Conservation (phyloP, 176 grass and related monocot species). For the Cenchrus purpureus region DNA sequence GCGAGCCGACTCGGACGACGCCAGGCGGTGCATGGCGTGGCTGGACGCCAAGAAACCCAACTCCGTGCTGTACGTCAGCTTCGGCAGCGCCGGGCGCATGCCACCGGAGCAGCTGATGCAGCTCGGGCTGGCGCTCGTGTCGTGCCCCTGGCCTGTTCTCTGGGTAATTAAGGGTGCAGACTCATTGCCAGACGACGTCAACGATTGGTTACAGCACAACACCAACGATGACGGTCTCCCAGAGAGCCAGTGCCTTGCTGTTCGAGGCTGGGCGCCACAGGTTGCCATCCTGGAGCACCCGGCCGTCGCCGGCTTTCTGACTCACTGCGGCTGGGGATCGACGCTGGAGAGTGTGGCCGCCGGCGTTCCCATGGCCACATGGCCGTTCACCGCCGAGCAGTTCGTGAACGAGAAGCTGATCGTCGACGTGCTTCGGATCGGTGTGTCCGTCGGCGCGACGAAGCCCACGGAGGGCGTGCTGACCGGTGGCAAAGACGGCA, state of each 20-base stretch:
- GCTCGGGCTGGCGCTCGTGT: slow-evolving; percentile 57
- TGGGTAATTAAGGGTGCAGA: slow-evolving; percentile 60
- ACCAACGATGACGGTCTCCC: slow-evolving; percentile 19
- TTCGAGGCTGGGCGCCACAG: slow-evolving; percentile 72
- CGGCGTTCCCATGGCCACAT: slow-evolving; percentile 56
- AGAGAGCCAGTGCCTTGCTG: slow-evolving; percentile 41
- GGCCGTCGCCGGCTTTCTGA: slow-evolving; percentile 62
- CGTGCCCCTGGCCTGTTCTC: slow-evolving; percentile 49
- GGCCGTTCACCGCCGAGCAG: slow-evolving; percentile 66
- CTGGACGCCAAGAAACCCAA: slow-evolving; percentile 50
- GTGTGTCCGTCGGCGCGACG: slow-evolving; percentile 51
- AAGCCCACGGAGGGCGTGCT: slow-evolving; percentile 19
- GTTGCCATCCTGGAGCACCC: slow-evolving; percentile 60
- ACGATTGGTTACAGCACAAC: slow-evolving; percentile 47
- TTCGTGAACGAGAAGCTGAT: slow-evolving; percentile 74
- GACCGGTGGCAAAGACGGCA: background rate
- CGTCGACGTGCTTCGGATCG: slow-evolving; percentile 58
- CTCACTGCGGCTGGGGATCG: slow-evolving; percentile 84
- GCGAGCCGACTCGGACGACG: slow-evolving; percentile 14
- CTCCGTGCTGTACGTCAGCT: slow-evolving; percentile 74
- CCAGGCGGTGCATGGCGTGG: slow-evolving; percentile 55
- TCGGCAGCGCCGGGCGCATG: slow-evolving; percentile 63
- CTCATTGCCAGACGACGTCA: slow-evolving; percentile 33
- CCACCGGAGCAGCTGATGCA: slow-evolving; percentile 48
- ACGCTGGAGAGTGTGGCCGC: slow-evolving; percentile 57